Evolutionary conservation across 2,329 filamentous ascomycete genomes (phyloP).

Genomic region (Cadophora sp.): DNA sequence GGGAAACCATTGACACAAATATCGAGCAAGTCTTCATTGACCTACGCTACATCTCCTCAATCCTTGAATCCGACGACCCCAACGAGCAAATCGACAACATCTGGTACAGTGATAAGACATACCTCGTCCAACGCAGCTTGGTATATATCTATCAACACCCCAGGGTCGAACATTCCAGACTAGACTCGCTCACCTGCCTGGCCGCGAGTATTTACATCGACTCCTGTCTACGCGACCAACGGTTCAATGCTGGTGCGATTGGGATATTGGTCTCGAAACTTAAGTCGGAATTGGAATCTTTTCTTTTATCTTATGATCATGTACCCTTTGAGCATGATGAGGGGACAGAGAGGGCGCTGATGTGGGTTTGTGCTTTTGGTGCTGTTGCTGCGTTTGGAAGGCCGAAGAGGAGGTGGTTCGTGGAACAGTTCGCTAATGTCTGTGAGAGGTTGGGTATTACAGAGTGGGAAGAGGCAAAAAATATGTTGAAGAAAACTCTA

Average conservation of each 20-base stretch:
- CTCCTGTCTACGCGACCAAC: background rate
- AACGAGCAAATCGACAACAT: slow-evolving; percentile 7
- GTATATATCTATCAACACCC: background rate
- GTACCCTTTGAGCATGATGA: background rate
- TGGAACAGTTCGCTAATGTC: background rate
- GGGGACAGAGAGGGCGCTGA: background rate
- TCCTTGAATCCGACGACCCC: background rate
- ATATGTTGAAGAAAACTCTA: background rate
- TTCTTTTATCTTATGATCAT: background rate
- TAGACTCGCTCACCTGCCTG: background rate
- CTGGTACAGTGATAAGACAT: slow-evolving; percentile 18
- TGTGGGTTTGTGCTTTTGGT: slow-evolving; percentile 8
- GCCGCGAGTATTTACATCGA: background rate
- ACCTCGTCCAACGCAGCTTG: slow-evolving; percentile 11
- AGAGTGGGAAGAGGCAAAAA: background rate
- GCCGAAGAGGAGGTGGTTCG: background rate
- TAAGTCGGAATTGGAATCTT: background rate
- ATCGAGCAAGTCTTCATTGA: background rate
- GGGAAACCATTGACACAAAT: background rate
- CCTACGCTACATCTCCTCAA: background rate
- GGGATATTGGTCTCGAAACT: background rate
- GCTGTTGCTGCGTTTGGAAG: background rate
- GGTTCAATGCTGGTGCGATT: slow-evolving; percentile 3
- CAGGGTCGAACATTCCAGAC: background rate
- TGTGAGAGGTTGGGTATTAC: background rate